Conservation (phyloP, 2,329 filamentous ascomycete genomes). For the Sarocladium brachiariae region DNA sequence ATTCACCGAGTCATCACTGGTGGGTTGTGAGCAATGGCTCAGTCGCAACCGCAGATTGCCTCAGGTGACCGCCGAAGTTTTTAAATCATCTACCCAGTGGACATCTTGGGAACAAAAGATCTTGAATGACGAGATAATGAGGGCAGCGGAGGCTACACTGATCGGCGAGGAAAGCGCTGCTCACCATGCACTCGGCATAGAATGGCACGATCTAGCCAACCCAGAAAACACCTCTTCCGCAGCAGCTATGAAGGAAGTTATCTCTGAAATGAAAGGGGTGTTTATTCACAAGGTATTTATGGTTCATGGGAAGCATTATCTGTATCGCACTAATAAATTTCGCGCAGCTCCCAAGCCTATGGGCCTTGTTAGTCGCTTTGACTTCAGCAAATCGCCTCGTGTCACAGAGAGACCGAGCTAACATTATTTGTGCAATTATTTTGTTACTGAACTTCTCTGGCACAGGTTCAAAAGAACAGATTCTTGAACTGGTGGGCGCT, state of each 20-base stretch:
- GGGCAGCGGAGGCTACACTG: constrained; percentile 17
- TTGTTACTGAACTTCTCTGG: background rate
- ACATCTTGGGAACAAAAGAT: constrained; percentile 20
- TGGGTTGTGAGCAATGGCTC: constrained; percentile 20
- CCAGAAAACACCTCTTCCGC: background rate
- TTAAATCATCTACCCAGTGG: constrained; percentile 14
- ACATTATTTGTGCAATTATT: background rate
- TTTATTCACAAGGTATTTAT: background rate
- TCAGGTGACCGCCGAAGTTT: constrained; percentile 17
- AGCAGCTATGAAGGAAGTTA: background rate
- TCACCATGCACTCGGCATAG: background rate
- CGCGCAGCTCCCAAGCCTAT: background rate
- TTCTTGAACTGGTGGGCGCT: background rate
- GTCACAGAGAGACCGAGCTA: background rate
- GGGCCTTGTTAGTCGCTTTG: background rate
- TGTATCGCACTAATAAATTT: background rate
- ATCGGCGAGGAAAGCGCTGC: constrained; percentile 12
- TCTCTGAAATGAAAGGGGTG: background rate
- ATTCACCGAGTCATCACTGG: constrained; percentile 15
- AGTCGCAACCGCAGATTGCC: constrained; percentile 21
- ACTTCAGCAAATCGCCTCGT: background rate
- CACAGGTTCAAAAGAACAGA: background rate
- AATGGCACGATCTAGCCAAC: background rate
- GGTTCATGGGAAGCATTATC: background rate
- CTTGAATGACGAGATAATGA: constrained; percentile 22